A percentile compares a stretch with the other conserved stretches of the same genome.
Conservation (phyloP, 2,329 filamentous ascomycete genomes). For the Botrytis porri region DNA sequence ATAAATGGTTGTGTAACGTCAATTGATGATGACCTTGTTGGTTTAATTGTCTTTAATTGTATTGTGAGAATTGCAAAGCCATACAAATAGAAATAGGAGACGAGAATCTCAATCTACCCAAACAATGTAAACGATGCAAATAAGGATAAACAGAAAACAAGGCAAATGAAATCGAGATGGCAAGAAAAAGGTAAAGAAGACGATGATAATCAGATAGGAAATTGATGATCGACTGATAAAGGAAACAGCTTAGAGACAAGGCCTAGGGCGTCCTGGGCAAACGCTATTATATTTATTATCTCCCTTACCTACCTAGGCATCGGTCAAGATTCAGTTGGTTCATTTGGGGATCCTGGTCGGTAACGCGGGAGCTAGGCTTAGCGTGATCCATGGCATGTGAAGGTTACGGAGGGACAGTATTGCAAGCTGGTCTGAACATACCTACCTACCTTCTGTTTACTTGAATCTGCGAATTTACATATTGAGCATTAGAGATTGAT, state of each 20-base stretch:
- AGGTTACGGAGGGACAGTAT: conserved; percentile 17
- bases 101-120: background rate
- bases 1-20: background rate
- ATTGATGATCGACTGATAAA: conserved; percentile 11
- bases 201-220: background rate
- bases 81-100: conserved; percentile 3
- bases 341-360: conserved; percentile 5
- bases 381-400: conserved; percentile 13
- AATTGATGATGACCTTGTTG: background rate
- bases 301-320: background rate
- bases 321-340: background rate
- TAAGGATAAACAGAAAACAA: background rate
- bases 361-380: conserved; percentile 24
- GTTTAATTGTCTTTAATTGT: background rate
- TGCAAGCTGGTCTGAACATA: conserved; percentile 20
- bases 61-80: background rate
- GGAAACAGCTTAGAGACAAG: background rate
- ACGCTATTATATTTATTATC: too few relatives aligned
- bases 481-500: background rate
- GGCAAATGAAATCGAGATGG: background rate
- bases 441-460: background rate
- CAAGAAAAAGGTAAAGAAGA: background rate
- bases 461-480: background rate
- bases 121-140: background rate
- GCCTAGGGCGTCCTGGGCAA: background rate